phyloP scores from a whole-genome alignment of 495 filamentous ascomycete species.

The Acidiella bohemica region DNA sequence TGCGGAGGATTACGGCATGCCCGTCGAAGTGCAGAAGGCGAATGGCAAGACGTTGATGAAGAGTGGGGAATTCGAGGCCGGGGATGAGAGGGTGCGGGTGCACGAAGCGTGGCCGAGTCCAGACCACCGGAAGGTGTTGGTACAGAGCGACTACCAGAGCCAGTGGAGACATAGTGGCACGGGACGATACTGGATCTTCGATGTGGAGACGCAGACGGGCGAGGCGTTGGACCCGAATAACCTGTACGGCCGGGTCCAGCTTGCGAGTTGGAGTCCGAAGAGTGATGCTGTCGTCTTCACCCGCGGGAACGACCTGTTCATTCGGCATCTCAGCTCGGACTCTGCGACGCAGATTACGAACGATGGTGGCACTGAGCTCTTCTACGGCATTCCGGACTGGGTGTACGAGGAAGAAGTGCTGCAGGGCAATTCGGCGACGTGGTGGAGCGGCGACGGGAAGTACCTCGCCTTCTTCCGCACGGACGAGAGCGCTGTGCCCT shows the following conservation, averaged over 20 bases:
- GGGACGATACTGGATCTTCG: constrained; percentile 83
- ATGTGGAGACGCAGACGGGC: constrained; percentile 68
- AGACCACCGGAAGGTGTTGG: constrained; percentile 69
- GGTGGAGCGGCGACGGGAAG: constrained; percentile 84
- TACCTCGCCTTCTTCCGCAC: constrained; percentile 84
- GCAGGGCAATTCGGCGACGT: constrained; percentile 63
- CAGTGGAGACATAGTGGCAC: constrained; percentile 87
- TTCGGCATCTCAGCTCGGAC: constrained; percentile 53
- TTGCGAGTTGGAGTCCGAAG: constrained; percentile 80
- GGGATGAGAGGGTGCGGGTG: constrained; percentile 38
- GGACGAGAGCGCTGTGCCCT: constrained; percentile 81
- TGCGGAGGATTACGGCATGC: constrained; percentile 44
- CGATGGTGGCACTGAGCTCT: constrained; percentile 73
- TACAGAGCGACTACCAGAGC: constrained; percentile 51
- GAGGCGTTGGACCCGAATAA: constrained; percentile 63
- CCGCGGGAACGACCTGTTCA: constrained; percentile 72
- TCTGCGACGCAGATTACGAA: constrained; percentile 60
- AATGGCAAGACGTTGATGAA: constrained; percentile 62
- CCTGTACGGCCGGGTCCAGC: constrained; percentile 54
- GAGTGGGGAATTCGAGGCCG: constrained; percentile 44
- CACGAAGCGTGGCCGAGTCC: constrained; percentile 58
- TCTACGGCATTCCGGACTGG: constrained; percentile 98
- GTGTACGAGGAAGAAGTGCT: constrained; percentile 98
- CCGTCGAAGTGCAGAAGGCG: constrained; percentile 21
- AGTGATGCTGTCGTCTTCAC: constrained; percentile 80